Evolutionary conservation across 805 yeast species (phyloP).

Genomic region (Barnettozyma californica): DNA sequence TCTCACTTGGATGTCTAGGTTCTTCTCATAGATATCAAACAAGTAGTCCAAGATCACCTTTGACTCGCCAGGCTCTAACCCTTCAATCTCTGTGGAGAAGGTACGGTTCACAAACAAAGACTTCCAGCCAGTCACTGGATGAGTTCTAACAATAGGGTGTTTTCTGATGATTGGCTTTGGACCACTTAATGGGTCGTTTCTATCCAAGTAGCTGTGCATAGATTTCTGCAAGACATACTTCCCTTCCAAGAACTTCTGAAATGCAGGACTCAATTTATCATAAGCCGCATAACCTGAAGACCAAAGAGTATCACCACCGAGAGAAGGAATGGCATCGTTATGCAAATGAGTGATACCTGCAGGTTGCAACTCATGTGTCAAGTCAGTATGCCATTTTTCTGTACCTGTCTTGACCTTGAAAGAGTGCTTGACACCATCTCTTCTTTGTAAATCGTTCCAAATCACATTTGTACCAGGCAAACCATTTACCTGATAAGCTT

Average conservation of each 20-base stretch:
- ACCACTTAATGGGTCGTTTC: slow-evolving; percentile 19
- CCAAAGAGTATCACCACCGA: slow-evolving; percentile 57
- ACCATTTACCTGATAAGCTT: slow-evolving; percentile 31
- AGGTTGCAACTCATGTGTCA: slow-evolving; percentile 50
- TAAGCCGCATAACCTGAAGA: slow-evolving; percentile 54
- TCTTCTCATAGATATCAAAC: slow-evolving; percentile 37
- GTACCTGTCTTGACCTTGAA: background rate
- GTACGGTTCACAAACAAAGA: slow-evolving; percentile 40
- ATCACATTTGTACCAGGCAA: slow-evolving; percentile 25
- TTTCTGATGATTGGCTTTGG: slow-evolving; percentile 43
- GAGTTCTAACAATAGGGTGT: slow-evolving; percentile 55
- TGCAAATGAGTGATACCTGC: slow-evolving; percentile 48
- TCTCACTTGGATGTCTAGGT: slow-evolving; percentile 37
- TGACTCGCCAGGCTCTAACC: slow-evolving; percentile 41
- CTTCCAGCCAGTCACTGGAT: slow-evolving; percentile 59
- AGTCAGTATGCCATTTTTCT: slow-evolving; percentile 37
- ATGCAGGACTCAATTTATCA: slow-evolving; percentile 31
- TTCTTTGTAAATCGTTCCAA: slow-evolving; percentile 9
- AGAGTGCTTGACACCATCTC: slow-evolving; percentile 9
- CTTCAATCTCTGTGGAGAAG: slow-evolving; percentile 44
- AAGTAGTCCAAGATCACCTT: slow-evolving; percentile 33
- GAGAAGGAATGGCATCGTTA: slow-evolving; percentile 42
- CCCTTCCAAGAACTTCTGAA: background rate
- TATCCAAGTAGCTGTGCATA: slow-evolving; percentile 34
- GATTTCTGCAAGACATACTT: background rate